These are phyloP conservation scores for Candida incommunis DNA, from an alignment of 805 yeast species.

Conservation along the genomic window DNA sequence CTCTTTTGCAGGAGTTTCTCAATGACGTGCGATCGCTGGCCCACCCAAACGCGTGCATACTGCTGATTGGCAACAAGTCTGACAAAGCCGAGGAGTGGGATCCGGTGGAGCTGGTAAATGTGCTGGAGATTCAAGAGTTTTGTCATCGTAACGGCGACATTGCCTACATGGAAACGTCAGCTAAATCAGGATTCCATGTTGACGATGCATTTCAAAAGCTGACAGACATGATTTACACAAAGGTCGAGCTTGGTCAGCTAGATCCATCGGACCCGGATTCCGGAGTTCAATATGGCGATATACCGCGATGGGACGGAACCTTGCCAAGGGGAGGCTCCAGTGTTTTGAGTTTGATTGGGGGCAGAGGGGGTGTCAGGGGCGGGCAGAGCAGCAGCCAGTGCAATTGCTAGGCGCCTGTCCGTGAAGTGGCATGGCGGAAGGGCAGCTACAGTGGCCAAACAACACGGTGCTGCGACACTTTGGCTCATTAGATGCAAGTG, in stretches of 20 bases:
- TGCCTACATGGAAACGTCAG: constrained; percentile 28
- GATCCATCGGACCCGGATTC: constrained; percentile 32
- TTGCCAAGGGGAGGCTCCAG: not conserved
- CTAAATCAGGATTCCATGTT: constrained; percentile 28
- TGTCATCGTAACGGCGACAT: constrained; percentile 21
- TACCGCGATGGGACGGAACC: constrained; percentile 23
- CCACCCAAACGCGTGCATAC: constrained; percentile 81
- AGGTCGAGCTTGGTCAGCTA: constrained; percentile 32
- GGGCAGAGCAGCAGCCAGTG: not conserved
- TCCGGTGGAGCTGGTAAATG: constrained; percentile 18
- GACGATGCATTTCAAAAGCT: constrained; percentile 27
- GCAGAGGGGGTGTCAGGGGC: not conserved
- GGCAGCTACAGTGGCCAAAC: too few species aligned
- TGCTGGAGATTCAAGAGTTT: constrained; percentile 24
- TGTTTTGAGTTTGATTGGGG: not conserved
- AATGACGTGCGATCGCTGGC: constrained; percentile 84
- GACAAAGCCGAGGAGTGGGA: constrained; percentile 41
- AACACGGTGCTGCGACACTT: too few species aligned
- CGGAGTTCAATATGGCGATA: constrained; percentile 40
- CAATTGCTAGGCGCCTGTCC: too few species aligned
- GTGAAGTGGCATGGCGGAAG: too few species aligned
- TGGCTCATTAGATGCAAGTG: too few species aligned
- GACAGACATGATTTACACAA: constrained; percentile 28
- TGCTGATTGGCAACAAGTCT: constrained; percentile 81
- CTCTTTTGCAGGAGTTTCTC: constrained; percentile 75